Base-by-base conservation (phyloP, 441 rosid genomes). In the Rhodomyrtus psidioides region DNA sequence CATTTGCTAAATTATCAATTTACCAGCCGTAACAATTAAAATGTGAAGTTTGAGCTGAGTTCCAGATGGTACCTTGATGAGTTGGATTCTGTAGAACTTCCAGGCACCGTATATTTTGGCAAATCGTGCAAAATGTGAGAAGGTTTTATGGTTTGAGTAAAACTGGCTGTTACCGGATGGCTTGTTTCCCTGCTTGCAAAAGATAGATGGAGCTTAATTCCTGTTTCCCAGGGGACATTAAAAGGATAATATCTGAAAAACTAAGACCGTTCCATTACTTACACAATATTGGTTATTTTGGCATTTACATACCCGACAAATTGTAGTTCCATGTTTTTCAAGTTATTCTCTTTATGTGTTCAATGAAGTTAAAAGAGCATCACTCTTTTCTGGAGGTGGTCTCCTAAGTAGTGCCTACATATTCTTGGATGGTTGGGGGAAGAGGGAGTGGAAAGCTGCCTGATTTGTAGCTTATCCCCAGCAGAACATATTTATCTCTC, bases 21-120 rank as follows among this genome's bases (percentile, higher is more conserved):
- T 65, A 9, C 44, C 46, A 5, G n/a, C 34, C 26, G 82, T 53
- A 84, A 13, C 82, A n/a, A 28, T 55, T 58, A 19, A 55, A 39
- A 49, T 60, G 70, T 88, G 81, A 89, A 89, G 86, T 89, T 75
- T 85, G 57, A 44, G 34, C n/a, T 16, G 81, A 57, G 85, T 44
- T 59, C 28, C 81, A 6, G 54, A 53, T 60, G 19, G 54, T 89
- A 94, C 95, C 97, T 93, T 92, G 53, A 92, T 91, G 53, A 94
- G 94, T 84, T 93, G 90, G 82, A 90, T 60, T 86, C 95, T 91
- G 87, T 93, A 94, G 89, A 92, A 94, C 85, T 92, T 93, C 97
- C 97, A 94, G 54, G 95, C 95, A 85, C 81, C 90, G 85, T 93
- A 93, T 82, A 94, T 88, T 87, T 94, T 93, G 76, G 95, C 95